Conservation (phyloP, 768 basidiomycete genomes). For the Tephrocybe sp. region DNA sequence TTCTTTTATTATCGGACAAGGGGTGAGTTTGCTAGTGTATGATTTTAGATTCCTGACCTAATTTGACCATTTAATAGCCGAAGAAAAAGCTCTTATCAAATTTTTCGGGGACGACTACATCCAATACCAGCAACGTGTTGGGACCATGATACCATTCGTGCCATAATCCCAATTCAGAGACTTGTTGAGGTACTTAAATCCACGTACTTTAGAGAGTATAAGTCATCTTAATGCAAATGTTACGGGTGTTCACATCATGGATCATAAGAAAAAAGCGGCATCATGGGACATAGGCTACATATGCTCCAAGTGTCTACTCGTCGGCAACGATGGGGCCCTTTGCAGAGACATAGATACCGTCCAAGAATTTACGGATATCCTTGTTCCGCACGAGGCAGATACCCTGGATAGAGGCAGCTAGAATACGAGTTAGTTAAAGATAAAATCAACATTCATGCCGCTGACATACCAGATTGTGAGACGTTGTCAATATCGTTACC, state of each 20-base stretch:
- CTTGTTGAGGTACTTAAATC: not conserved
- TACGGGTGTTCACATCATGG: constrained; percentile 9
- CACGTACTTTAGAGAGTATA: not conserved
- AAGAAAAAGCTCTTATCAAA: constrained; percentile 72
- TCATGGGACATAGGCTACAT: constrained; percentile 10
- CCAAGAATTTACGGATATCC: constrained; percentile 99
- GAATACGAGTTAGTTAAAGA: constrained; percentile 4
- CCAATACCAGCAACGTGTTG: constrained; percentile 69
- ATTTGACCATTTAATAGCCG: constrained; percentile 45
- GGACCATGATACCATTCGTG: constrained; percentile 88
- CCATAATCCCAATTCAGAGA: constrained; percentile 36
- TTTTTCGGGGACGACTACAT: constrained; percentile 93
- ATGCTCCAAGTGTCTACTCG: constrained; percentile 29
- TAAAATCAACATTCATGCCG: too few species aligned
- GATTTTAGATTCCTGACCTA: not conserved
- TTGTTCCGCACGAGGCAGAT: constrained; percentile 97
- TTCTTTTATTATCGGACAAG: constrained; percentile 84
- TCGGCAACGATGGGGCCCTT: constrained; percentile 61
- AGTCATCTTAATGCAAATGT: not conserved
- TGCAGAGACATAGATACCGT: constrained; percentile 89
- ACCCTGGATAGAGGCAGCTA: constrained; percentile 96
- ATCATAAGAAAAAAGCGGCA: constrained; percentile 9
- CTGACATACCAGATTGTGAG: constrained; percentile 85
- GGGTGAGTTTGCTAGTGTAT: constrained; percentile 46
- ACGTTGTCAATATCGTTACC: constrained; percentile 97